phyloP scores from a whole-genome alignment of 2,329 filamentous ascomycete genomes.

The Scedosporium boydii region DNA sequence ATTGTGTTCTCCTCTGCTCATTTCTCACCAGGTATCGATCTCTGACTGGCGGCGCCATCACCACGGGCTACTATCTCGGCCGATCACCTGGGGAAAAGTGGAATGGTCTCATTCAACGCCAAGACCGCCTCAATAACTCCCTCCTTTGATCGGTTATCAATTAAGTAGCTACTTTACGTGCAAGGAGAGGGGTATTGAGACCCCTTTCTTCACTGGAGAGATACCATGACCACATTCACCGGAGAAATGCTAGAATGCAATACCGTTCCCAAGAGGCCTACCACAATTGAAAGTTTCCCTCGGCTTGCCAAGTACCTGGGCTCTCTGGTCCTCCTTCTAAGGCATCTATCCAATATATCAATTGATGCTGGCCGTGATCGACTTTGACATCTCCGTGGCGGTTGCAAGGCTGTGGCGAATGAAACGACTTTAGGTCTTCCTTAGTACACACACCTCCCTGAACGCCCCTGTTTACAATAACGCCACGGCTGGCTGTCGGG shows the following conservation, averaged over 20 bases:
- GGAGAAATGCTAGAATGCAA: slow-evolving; percentile 19
- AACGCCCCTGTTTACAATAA: neutral
- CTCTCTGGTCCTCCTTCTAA: slow-evolving; percentile 16
- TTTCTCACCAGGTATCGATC: slow-evolving; percentile 37
- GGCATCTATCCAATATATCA: slow-evolving; percentile 22
- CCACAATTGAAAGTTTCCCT: slow-evolving; percentile 19
- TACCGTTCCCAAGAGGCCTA: slow-evolving; percentile 22
- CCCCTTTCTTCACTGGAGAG: slow-evolving; percentile 21
- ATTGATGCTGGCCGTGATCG: slow-evolving; percentile 17
- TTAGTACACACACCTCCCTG: neutral
- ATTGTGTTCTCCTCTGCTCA: slow-evolving; percentile 40
- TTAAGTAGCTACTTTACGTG: slow-evolving; percentile 14
- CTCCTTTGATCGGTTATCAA: slow-evolving; percentile 12
- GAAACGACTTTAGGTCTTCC: neutral
- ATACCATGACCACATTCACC: slow-evolving; percentile 14
- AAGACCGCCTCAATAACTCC: slow-evolving; percentile 13
- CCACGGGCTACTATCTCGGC: slow-evolving; percentile 38
- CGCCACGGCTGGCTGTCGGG: neutral
- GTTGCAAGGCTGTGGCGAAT: slow-evolving; percentile 20
- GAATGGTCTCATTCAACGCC: slow-evolving; percentile 12
- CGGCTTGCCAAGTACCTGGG: slow-evolving; percentile 14
- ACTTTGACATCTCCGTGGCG: slow-evolving; percentile 24
- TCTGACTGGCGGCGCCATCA: slow-evolving; percentile 42
- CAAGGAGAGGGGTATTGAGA: slow-evolving; percentile 19
- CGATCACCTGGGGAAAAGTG: slow-evolving; percentile 9